Evolutionary conservation across 306 rosid species (phyloP).

Genomic region (Corylus heterophylla): DNA sequence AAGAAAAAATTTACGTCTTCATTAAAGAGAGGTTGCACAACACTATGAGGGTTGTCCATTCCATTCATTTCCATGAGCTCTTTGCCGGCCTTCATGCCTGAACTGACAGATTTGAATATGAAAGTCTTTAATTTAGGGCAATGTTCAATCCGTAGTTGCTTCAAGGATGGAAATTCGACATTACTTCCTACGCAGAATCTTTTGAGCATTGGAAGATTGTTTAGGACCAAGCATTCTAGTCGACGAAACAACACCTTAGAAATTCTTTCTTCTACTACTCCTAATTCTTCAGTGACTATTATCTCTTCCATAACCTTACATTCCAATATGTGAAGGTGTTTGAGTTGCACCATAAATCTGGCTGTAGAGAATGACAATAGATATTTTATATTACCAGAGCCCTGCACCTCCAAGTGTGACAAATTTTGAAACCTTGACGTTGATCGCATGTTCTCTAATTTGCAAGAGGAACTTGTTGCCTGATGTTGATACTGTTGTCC

Average conservation of each 20-base stretch:
- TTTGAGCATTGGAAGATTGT: background rate
- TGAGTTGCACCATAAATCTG: background rate
- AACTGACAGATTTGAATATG: background rate
- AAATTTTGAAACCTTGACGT: too few species aligned
- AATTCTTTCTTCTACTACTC: too few species aligned
- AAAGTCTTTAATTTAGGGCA: background rate
- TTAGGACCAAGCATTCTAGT: too few species aligned
- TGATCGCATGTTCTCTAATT: too few species aligned
- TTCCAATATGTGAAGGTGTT: rapidly evolving
- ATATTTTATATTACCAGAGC: too few species aligned
- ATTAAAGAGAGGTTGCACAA: too few species aligned
- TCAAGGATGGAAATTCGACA: background rate
- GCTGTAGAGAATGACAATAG: background rate
- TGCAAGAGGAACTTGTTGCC: background rate
- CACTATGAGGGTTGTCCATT: background rate
- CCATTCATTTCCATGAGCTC: background rate
- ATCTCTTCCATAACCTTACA: background rate
- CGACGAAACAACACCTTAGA: too few species aligned
- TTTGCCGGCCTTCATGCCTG: background rate
- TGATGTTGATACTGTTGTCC: background rate
- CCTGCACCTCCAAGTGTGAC: too few species aligned
- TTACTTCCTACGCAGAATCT: background rate
- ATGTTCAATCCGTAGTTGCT: rapidly evolving
- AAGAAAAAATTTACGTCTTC: too few species aligned
- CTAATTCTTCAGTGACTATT: too few species aligned